These are phyloP conservation scores for Coprinopsis strossmayeri DNA, from an alignment of 768 basidiomycete genomes.

Conservation along the genomic window DNA sequence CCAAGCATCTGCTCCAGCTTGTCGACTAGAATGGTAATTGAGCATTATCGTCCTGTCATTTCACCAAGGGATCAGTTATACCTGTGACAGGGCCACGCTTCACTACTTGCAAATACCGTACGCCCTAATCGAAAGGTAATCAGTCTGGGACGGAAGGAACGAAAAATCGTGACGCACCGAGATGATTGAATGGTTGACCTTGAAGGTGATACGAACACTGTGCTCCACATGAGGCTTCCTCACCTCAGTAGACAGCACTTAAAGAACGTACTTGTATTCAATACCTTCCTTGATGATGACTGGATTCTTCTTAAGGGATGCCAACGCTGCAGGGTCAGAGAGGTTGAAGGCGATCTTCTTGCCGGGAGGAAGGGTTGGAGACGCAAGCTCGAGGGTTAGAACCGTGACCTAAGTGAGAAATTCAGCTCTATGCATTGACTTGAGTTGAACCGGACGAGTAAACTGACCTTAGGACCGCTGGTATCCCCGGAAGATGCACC, in stretches of 20 bases:
- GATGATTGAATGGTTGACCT: slow-evolving; percentile 86
- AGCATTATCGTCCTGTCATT: slow-evolving; percentile 1
- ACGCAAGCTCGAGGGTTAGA: slow-evolving; percentile 70
- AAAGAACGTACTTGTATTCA: slow-evolving; percentile 78
- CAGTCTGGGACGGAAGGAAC: background rate
- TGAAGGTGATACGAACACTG: slow-evolving; percentile 78
- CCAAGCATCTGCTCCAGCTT: slow-evolving; percentile 93
- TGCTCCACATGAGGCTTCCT: background rate
- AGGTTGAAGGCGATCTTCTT: slow-evolving; percentile 68
- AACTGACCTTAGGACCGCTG: slow-evolving; percentile 59
- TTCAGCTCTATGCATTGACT: slow-evolving; percentile 11
- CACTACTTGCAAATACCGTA: slow-evolving; percentile 85
- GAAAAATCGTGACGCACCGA: slow-evolving; percentile 41
- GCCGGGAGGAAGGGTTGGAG: slow-evolving; percentile 57
- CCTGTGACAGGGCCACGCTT: slow-evolving; percentile 75
- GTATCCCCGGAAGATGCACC: slow-evolving; percentile 32
- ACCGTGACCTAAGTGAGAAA: slow-evolving; percentile 54
- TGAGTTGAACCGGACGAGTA: background rate
- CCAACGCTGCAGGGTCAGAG: slow-evolving; percentile 35
- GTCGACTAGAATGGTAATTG: slow-evolving; percentile 53
- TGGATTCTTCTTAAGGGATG: slow-evolving; percentile 70
- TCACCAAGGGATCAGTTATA: slow-evolving; percentile 19
- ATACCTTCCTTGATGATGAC: slow-evolving; percentile 77
- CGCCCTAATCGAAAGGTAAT: slow-evolving; percentile 39
- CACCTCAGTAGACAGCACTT: too few species aligned